Conservation (phyloP, 2,329 filamentous ascomycete genomes). For the Dactylella cylindrospora region DNA sequence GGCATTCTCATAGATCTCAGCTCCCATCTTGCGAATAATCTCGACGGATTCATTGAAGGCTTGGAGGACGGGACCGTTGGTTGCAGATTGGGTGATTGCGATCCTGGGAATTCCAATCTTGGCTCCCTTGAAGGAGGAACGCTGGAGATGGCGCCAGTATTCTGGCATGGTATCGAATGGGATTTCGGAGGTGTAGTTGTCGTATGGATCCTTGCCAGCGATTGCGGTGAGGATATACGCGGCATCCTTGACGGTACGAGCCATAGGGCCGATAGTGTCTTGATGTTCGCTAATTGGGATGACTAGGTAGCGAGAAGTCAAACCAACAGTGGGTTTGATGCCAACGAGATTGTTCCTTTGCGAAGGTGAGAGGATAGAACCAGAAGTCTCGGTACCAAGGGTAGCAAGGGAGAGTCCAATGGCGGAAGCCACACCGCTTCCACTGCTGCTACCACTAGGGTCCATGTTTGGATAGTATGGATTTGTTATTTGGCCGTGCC, state of each 20-base stretch:
- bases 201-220: constrained; percentile 63
- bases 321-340: constrained; percentile 67
- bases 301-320: constrained; percentile 64
- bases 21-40: constrained; percentile 17
- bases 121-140: constrained; percentile 20
- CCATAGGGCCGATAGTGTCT: constrained; percentile 70
- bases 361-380: constrained; percentile 63
- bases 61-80: neutral
- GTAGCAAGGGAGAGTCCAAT: constrained; percentile 63
- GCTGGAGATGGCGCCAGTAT: constrained; percentile 22
- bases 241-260: constrained; percentile 68
- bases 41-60: constrained; percentile 20
- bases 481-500: constrained; percentile 64
- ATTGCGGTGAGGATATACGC: constrained; percentile 68
- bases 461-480: constrained; percentile 65
- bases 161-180: constrained; percentile 26
- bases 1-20: constrained; percentile 21
- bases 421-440: constrained; percentile 63
- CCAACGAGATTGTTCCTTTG: constrained; percentile 64
- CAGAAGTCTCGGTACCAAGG: constrained; percentile 62
- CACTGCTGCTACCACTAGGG: constrained; percentile 64
- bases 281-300: constrained; percentile 68
- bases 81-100: neutral
- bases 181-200: constrained; percentile 64
- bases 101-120: constrained; percentile 33